phyloP scores from a whole-genome alignment of 2,329 filamentous ascomycete species.

The Tolypocladium paradoxum region DNA sequence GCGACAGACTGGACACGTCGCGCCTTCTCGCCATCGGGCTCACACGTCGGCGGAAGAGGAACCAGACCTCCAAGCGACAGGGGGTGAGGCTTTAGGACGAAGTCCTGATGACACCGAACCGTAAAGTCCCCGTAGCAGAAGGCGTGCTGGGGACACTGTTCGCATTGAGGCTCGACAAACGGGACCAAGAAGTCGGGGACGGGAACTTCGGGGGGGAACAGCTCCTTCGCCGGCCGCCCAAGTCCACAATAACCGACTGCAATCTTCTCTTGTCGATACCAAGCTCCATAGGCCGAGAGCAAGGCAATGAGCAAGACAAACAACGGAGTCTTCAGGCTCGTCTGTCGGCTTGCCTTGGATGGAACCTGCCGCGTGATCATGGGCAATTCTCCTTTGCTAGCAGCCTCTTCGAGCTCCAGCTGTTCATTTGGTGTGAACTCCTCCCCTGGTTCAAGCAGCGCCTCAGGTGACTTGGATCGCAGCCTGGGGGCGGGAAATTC shows the following conservation, averaged over 20 bases:
- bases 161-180: slow-evolving; percentile 69
- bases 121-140: slow-evolving; percentile 73
- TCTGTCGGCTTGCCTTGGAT: slow-evolving; percentile 22
- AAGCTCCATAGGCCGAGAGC: slow-evolving; percentile 61
- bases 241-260: slow-evolving; percentile 90
- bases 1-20: slow-evolving; percentile 79
- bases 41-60: slow-evolving; percentile 82
- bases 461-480: slow-evolving; percentile 22
- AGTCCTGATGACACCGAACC: slow-evolving; percentile 76
- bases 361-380: slow-evolving; percentile 32
- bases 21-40: slow-evolving; percentile 88
- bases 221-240: slow-evolving; percentile 48
- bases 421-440: slow-evolving; percentile 92
- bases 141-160: slow-evolving; percentile 82
- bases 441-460: slow-evolving; percentile 58
- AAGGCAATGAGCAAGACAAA: slow-evolving; percentile 61
- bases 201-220: slow-evolving; percentile 36
- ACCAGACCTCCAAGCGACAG: slow-evolving; percentile 70
- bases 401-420: slow-evolving; percentile 64
- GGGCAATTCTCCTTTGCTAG: slow-evolving; percentile 38
- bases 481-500: slow-evolving; percentile 38
- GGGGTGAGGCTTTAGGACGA: slow-evolving; percentile 75
- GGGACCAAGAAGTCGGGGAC: slow-evolving; percentile 64
- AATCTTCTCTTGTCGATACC: slow-evolving; percentile 94
- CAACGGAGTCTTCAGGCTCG: slow-evolving; percentile 52